Conservation (phyloP, 1,284 basidiomycete genomes). For the Rhodotorula glutinis region DNA sequence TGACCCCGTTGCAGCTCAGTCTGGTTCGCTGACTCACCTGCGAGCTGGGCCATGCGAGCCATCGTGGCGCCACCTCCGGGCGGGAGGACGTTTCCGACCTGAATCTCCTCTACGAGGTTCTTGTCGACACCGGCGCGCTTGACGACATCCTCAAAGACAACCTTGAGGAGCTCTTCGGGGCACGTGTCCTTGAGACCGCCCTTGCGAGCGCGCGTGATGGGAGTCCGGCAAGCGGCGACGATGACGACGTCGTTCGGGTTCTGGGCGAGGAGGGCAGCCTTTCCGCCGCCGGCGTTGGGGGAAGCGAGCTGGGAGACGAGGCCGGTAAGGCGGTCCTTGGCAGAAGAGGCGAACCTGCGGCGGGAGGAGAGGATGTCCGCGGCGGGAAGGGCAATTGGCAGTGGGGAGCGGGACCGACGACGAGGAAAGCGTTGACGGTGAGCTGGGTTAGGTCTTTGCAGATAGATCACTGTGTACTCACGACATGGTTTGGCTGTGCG, state of each 20-base stretch:
- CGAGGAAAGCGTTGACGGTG: neutral
- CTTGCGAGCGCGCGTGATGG: slow-evolving; percentile 66
- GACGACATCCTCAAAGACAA: slow-evolving; percentile 69
- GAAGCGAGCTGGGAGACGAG: slow-evolving; percentile 30
- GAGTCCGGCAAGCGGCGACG: slow-evolving; percentile 75
- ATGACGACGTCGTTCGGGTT: slow-evolving; percentile 84
- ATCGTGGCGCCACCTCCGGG: slow-evolving; percentile 82
- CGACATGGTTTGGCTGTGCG: neutral
- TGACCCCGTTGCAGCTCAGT: neutral
- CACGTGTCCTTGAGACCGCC: slow-evolving; percentile 64
- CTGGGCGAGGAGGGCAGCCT: slow-evolving; percentile 58
- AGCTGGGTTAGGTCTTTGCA: too few species aligned
- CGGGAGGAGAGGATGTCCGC: neutral
- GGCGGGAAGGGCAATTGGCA: neutral
- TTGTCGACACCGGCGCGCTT: slow-evolving; percentile 63
- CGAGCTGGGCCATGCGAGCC: slow-evolving; percentile 91
- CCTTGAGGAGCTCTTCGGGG: slow-evolving; percentile 84
- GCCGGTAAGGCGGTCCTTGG: slow-evolving; percentile 27
- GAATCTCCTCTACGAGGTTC: slow-evolving; percentile 78
- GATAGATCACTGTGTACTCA: neutral
- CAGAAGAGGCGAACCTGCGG: slow-evolving; percentile 10
- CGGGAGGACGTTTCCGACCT: slow-evolving; percentile 91
- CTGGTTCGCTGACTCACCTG: slow-evolving; percentile 44
- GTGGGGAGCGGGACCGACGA: too few species aligned
- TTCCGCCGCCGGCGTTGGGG: slow-evolving; percentile 46